Base-by-base conservation (phyloP, 1,139 yeast genomes). In the Hemisphaericaspora xylofermentans region DNA sequence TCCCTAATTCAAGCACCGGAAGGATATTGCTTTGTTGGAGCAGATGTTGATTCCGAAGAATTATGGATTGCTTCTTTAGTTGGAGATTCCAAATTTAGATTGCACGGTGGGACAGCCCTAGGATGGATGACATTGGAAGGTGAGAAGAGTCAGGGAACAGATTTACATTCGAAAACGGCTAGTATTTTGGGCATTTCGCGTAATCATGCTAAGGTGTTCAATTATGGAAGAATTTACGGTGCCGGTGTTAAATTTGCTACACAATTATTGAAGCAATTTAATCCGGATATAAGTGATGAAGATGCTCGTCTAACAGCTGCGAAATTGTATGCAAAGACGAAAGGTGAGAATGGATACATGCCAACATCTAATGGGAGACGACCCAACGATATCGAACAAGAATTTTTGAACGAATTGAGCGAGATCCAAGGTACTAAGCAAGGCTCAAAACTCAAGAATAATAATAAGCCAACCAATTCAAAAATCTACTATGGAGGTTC, bases 61-160 rank as follows among this genome's bases (percentile, higher is more conserved):
- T 71, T 94, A 38, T 94, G 99, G 99, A 93, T 94, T 51, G 98
- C 98, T 0, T 86, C 97, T 21, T 68, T 94, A 30, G 82, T 93
- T 37, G 98, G 98, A 2, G 99, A 94, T 60, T 83, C 98, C 0
- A 78, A 84, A 42, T 88, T 93, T 61, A 80, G 84, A 38, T 68
- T 87, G 31, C 99, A 94, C 60, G 99, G 98, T 2, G 95, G 95
- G 13, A 88, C 98, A 0, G 96, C 98, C 0, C 74, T 94, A 41
- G 98, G 98, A 0, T 94, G 98, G 98, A 94, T 94, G 99, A 91
- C 98, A 1, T 71, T 94, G 41, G 99, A 94, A 68, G 99, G 99
- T 14, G 84, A 93, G 17, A 94, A 94, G 62, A 71, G 68, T 43
- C 93, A 86, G 44, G 94, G 91, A 9, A 94, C 98, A 0, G 99